Conservation (phyloP, 495 filamentous ascomycete genomes). For the Trichoderma reesei region DNA sequence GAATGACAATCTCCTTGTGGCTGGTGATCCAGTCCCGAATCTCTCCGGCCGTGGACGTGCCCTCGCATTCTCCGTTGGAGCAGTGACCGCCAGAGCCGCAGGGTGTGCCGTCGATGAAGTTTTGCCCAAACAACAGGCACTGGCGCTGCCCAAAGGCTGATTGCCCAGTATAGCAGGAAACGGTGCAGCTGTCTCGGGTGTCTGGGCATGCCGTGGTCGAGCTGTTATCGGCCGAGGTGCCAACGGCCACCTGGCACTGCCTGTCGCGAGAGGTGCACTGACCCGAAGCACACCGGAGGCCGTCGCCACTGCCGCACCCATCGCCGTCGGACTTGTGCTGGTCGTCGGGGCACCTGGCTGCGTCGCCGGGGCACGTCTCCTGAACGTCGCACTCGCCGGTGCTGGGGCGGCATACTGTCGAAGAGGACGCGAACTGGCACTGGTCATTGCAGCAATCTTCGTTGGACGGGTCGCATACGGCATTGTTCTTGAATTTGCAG, state of each 20-base stretch:
- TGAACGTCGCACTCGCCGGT: conserved; percentile 73
- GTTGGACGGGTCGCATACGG: conserved; percentile 82
- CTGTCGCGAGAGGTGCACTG: conserved; percentile 89
- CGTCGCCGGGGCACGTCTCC: conserved; percentile 69
- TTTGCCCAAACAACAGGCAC: conserved; percentile 73
- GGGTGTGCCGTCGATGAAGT: conserved; percentile 87
- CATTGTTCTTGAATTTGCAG: conserved; percentile 69
- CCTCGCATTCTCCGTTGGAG: conserved; percentile 60
- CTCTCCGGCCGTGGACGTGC: conserved; percentile 48
- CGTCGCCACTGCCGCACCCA: conserved; percentile 47
- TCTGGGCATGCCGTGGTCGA: conserved; percentile 73
- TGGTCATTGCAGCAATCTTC: conserved; percentile 73
- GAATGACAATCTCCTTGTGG: conserved; percentile 68
- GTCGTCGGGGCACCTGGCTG: conserved; percentile 66
- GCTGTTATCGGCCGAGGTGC: conserved; percentile 61
- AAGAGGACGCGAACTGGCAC: conserved; percentile 61
- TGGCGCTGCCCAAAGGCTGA: conserved; percentile 33
- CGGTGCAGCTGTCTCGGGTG: conserved; percentile 47
- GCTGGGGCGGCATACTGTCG: conserved; percentile 67
- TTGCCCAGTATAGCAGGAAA: conserved; percentile 70
- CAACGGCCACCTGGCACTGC: conserved; percentile 85
- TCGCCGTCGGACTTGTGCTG: conserved; percentile 57
- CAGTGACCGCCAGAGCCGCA: conserved; percentile 79
- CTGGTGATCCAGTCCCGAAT: conserved; percentile 56
- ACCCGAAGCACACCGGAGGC: conserved; percentile 77